These are phyloP conservation scores for Neofusicoccum laricinum DNA, from an alignment of 2,329 filamentous ascomycete species.

Conservation along the genomic window DNA sequence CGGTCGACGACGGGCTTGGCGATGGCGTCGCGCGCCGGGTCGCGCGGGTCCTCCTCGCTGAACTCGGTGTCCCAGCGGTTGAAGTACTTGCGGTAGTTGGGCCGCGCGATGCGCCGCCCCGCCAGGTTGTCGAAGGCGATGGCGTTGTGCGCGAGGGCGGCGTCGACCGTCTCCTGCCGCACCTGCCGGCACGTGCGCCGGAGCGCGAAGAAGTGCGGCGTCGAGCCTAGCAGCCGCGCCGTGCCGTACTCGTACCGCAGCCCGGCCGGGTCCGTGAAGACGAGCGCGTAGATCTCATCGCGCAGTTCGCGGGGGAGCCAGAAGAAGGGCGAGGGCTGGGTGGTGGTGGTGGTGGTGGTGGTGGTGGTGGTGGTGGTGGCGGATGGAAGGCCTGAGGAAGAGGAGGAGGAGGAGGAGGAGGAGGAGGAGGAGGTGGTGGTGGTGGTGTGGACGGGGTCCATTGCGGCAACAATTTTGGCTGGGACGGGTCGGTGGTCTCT, in stretches of 20 bases:
- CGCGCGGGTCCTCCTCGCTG: conserved; percentile 13
- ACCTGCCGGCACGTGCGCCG: conserved; percentile 3
- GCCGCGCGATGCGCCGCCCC: conserved; percentile 3
- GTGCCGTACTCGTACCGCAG: conserved; percentile 14
- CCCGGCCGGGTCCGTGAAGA: conserved; percentile 5
- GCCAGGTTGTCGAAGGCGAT: conserved; percentile 16
- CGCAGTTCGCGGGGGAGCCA: conserved; percentile 15
- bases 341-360: not conserved
- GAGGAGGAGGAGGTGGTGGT: not conserved
- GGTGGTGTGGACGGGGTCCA: not conserved
- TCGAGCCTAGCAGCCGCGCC: not conserved
- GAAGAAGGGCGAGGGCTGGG: conserved; percentile 8
- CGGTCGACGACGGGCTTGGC: conserved; percentile 12
- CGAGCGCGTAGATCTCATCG: conserved; percentile 1
- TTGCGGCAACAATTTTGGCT: not conserved
- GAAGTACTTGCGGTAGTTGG: conserved; percentile 17
- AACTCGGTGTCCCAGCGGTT: conserved; percentile 17
- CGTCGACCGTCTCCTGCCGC: not conserved
- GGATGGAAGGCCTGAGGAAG: not conserved
- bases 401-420: no score
- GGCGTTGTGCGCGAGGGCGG: not conserved
- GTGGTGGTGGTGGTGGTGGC: not conserved
- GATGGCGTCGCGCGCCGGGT: conserved; percentile 4
- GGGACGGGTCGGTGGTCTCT: not conserved
- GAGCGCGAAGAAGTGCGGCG: conserved; percentile 6